Evolutionary conservation across 2,329 filamentous ascomycete genomes (phyloP).

Genomic region (Endoconidiophora polonica): DNA sequence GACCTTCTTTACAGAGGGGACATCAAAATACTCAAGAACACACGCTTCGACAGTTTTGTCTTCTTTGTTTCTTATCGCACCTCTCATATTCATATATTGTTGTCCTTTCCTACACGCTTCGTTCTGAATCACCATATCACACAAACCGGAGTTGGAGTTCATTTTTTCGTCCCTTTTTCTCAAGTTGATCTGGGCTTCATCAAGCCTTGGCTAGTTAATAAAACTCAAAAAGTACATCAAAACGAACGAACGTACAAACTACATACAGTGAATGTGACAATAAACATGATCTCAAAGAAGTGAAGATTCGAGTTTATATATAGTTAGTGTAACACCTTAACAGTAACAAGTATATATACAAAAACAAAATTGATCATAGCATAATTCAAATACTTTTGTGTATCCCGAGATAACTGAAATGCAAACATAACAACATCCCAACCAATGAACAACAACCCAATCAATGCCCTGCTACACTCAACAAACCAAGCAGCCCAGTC

Average conservation of each 20-base stretch:
- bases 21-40: too few species aligned
- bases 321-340: not conserved
- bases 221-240: not conserved
- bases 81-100: too few species aligned
- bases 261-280: too few species aligned
- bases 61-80: not conserved
- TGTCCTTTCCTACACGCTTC: not conserved
- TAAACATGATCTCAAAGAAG: too few species aligned
- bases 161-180: conserved; percentile 8
- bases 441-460: not conserved
- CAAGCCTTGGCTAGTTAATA: conserved; percentile 11
- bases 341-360: not conserved
- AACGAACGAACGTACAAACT: too few species aligned
- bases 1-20: not conserved
- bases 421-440: not conserved
- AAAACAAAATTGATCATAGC: not conserved
- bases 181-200: conserved; percentile 12
- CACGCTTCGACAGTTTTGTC: not conserved
- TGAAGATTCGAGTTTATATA: not conserved
- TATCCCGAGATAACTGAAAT: conserved; percentile 8
- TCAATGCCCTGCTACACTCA: not conserved
- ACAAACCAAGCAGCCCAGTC: too few species aligned
- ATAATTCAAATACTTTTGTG: conserved; percentile 8
- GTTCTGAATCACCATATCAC: conserved; percentile 5
- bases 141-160: conserved; percentile 13